phyloP scores from a whole-genome alignment of 2,329 filamentous ascomycete species.

The Monilinia polystroma region DNA sequence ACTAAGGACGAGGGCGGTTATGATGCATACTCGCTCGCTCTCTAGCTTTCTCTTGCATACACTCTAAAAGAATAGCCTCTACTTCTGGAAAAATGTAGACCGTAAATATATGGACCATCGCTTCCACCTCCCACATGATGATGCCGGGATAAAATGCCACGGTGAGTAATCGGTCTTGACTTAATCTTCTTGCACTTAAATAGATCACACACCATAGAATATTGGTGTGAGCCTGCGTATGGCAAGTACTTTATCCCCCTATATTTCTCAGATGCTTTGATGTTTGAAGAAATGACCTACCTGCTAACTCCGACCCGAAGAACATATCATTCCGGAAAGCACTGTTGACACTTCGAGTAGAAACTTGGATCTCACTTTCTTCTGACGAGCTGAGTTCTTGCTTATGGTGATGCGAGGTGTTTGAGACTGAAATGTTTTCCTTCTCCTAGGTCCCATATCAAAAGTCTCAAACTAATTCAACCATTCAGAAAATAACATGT shows the following conservation, averaged over 20 bases:
- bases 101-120: conserved; percentile 20
- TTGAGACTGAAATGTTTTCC: neutral
- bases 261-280: neutral
- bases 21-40: no score
- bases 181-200: conserved; percentile 20
- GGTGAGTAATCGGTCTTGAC: conserved; percentile 18
- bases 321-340: no score
- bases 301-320: neutral
- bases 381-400: neutral
- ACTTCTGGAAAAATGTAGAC: neutral
- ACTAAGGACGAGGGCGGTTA: no score
- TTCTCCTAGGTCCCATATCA: neutral
- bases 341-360: no score
- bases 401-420: neutral
- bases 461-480: neutral
- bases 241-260: conserved; percentile 2
- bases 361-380: neutral
- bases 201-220: conserved; percentile 21
- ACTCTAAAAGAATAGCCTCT: neutral
- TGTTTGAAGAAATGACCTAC: neutral
- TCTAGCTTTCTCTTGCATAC: neutral
- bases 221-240: conserved; percentile 21
- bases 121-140: conserved; percentile 19
- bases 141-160: conserved; percentile 18
- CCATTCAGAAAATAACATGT: neutral